Base-by-base conservation (phyloP, 2,329 filamentous ascomycete genomes). In the Coleophoma crateriformis region DNA sequence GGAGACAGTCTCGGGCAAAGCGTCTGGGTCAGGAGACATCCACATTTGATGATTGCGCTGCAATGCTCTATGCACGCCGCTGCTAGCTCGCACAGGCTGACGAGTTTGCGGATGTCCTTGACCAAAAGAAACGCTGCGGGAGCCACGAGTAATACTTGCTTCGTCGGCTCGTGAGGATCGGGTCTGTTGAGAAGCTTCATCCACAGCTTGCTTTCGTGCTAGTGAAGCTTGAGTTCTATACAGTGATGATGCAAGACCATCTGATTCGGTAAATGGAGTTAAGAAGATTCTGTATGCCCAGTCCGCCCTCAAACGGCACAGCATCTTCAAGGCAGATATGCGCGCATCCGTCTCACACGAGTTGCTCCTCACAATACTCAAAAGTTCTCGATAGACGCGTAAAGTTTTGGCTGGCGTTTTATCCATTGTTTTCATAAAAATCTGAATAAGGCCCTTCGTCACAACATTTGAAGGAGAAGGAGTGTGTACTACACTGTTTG, bases 221-320 rank as follows among this genome's bases (percentile, higher is more conserved):
- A 73, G 69, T 7, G 75, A 74, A 44, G 79, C 77, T 22, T 73
- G 62, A 6, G 78, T 82, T 35, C 90, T 83, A 57, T 82, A 85
- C 10, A 96, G 71, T 7, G 85, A 77, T 14, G 82, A 77, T 27
- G 90, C 88, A 20, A 96, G 72, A 47, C 81, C 82, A 55, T 85
- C 81, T 27, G 83, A 86, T 63, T 95, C 89, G 2, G 85, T 81
- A 32, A 81, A 78, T 33, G 79, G 70, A 7, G 82, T 82, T 47
- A 96, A 72, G 50, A 86, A 89, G 4, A 96, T 78, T 41, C 84
- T 79, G 56, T 91, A 82, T 10, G 86, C 82, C 64, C 87, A 89
- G 67, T 96, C 90, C 19, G 90, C 89, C 51, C 91, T 81, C 32
- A 96, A 71, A 40, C 91, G 82, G 64, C 95, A 92, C 2, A 96